Conservation (phyloP, 805 yeast genomes). For the Saccharomycopsis olivae region DNA sequence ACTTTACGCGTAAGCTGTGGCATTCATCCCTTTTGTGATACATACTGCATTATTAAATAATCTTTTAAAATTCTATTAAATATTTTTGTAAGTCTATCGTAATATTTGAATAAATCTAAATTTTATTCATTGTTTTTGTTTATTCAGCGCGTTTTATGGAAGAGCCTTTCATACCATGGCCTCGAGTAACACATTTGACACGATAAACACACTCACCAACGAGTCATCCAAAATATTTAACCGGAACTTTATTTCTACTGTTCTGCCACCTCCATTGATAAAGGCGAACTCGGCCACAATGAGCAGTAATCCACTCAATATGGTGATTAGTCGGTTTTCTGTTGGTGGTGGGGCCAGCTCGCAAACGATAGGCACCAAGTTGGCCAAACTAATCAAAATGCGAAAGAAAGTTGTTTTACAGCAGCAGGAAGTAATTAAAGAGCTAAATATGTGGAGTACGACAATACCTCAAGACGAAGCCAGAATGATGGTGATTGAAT, state of each 20-base stretch:
- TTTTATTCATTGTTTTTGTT: too few relatives aligned
- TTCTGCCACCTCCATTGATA: slow-evolving; percentile 1
- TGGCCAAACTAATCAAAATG: slow-evolving; percentile 29
- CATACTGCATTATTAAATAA: too few relatives aligned
- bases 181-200: too few relatives aligned
- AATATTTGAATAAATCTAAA: too few relatives aligned
- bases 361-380: slow-evolving; percentile 24
- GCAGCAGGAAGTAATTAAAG: slow-evolving; percentile 30
- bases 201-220: too few relatives aligned
- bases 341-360: slow-evolving; percentile 21
- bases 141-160: too few relatives aligned
- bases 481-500: slow-evolving; percentile 30
- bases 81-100: too few relatives aligned
- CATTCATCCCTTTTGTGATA: too few relatives aligned
- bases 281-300: slow-evolving; percentile 9
- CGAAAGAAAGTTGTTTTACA: slow-evolving; percentile 30
- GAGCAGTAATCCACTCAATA: slow-evolving; percentile 19
- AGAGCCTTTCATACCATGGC: too few relatives aligned
- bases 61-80: too few relatives aligned
- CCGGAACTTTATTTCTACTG: neutral
- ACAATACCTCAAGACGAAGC: slow-evolving; percentile 31
- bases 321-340: slow-evolving; percentile 22
- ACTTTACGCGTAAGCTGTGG: too few relatives aligned
- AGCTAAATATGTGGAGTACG: slow-evolving; percentile 33
- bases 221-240: too few relatives aligned